These are phyloP conservation scores for Zymoseptoria pseudotritici DNA, from an alignment of 2,329 filamentous ascomycete genomes.

Conservation along the genomic window DNA sequence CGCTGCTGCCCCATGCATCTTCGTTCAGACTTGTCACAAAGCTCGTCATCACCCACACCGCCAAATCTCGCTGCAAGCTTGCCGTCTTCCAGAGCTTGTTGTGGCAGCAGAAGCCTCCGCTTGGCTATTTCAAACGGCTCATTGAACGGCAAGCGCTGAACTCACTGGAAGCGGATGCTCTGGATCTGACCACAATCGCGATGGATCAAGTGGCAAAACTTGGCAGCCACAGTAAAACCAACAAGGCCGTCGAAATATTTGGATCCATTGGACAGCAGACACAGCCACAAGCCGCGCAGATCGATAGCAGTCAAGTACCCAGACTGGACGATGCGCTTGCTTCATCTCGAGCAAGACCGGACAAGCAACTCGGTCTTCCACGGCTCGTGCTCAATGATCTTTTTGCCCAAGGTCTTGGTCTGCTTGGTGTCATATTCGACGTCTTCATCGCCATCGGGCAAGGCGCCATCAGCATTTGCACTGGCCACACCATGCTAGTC, in stretches of 20 bases:
- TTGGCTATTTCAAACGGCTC: constrained; percentile 40
- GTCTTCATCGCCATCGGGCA: constrained; percentile 34
- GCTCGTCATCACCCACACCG: constrained; percentile 85
- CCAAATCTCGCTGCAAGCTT: constrained; percentile 87
- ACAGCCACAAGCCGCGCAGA: constrained; percentile 45
- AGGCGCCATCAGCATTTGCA: constrained; percentile 22
- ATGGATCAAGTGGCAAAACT: constrained; percentile 71
- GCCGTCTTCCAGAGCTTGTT: constrained; percentile 82
- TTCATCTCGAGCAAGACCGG: constrained; percentile 5
- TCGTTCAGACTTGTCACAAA: constrained; percentile 80
- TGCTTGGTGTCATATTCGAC: constrained; percentile 32
- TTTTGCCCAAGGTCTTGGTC: constrained; percentile 18
- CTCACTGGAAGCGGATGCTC: constrained; percentile 64
- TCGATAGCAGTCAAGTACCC: constrained; percentile 18
- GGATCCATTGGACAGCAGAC: constrained; percentile 65
- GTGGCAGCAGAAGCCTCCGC: constrained; percentile 55
- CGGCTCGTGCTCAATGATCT: constrained; percentile 27
- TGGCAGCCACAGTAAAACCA: constrained; percentile 65
- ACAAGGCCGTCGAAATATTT: constrained; percentile 71
- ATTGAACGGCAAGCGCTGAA: constrained; percentile 62
- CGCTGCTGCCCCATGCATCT: constrained; percentile 77
- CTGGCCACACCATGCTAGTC: constrained; percentile 67
- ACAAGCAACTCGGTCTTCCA: constrained; percentile 16
- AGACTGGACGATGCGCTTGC: constrained; percentile 9
- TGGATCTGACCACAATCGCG: constrained; percentile 67